phyloP scores from a whole-genome alignment of 495 filamentous ascomycete genomes.

The Penicillium alfredii region DNA sequence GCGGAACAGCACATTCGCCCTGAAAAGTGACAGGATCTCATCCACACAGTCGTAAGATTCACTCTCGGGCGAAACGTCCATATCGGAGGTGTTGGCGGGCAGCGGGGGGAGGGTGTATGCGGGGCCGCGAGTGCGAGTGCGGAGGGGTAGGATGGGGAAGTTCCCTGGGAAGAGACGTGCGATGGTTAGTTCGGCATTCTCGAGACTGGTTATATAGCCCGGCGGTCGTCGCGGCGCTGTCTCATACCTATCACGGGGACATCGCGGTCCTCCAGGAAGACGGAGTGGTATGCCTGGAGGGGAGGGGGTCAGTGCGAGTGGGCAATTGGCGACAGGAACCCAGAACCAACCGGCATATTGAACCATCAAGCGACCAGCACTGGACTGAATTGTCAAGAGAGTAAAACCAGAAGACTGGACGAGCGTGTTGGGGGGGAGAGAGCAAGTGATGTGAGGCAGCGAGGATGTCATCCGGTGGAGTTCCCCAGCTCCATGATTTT shows the following conservation, averaged over 20 bases:
- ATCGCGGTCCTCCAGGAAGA: conserved; percentile 79
- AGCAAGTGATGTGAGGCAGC: conserved; percentile 25
- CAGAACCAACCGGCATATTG: conserved; percentile 47
- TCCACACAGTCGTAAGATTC: conserved; percentile 93
- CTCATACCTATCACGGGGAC: conserved; percentile 57
- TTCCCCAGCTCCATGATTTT: conserved; percentile 33
- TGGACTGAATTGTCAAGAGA: conserved; percentile 15
- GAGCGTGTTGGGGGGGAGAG: conserved; percentile 8
- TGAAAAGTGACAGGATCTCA: conserved; percentile 87
- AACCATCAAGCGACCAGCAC: conserved; percentile 5
- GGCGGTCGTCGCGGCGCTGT: conserved; percentile 15
- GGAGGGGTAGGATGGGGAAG: conserved; percentile 89
- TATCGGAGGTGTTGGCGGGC: conserved; percentile 57
- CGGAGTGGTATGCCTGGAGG: conserved; percentile 80
- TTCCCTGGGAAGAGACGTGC: conserved; percentile 52
- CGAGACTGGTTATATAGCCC: conserved; percentile 3
- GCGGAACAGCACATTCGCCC: conserved; percentile 96
- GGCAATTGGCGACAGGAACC: neutral
- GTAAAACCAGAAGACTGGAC: no score
- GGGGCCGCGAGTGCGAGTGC: conserved; percentile 86
- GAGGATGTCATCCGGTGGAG: conserved; percentile 37
- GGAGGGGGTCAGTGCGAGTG: conserved; percentile 6
- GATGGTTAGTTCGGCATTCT: conserved; percentile 10
- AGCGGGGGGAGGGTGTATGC: conserved; percentile 78
- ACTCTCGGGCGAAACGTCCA: conserved; percentile 72